phyloP scores from a whole-genome alignment of 768 basidiomycete species.

The Russula sp. region DNA sequence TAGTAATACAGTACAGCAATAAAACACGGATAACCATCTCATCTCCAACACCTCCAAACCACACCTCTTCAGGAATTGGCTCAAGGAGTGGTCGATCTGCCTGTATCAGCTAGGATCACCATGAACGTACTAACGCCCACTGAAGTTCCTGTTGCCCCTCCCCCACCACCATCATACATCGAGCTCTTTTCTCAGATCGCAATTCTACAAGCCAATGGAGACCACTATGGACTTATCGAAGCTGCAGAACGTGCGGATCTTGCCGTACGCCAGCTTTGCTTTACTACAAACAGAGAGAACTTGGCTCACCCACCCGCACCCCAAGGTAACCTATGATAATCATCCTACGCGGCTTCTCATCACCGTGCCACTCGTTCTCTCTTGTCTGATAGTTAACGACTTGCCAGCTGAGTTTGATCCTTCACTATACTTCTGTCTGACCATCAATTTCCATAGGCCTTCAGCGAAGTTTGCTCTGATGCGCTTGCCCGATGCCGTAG shows the following conservation, averaged over 20 bases:
- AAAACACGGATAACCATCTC: constrained; percentile 52
- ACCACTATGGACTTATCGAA: constrained; percentile 37
- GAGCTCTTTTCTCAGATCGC: constrained; percentile 9
- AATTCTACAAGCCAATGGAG: constrained; percentile 38
- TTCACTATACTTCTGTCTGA: not conserved
- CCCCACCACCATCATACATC: not conserved
- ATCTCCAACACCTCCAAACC: constrained; percentile 55
- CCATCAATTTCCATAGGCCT: constrained; percentile 35
- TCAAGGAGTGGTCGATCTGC: constrained; percentile 21
- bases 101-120: constrained; percentile 16
- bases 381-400: constrained; percentile 57
- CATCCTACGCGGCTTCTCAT: constrained; percentile 37
- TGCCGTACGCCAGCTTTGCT: constrained; percentile 34
- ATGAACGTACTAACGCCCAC: constrained; percentile 6
- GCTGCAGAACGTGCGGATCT: constrained; percentile 47
- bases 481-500: constrained; percentile 46
- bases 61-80: constrained; percentile 27
- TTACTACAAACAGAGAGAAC: not conserved
- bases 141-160: not conserved
- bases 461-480: constrained; percentile 51
- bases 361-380: constrained; percentile 53
- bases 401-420: constrained; percentile 36
- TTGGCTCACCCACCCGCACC: not conserved
- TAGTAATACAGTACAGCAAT: not conserved
- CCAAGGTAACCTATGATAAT: constrained; percentile 24